Evolutionary conservation across 177 flowering plant species (phyloP).

Genomic region (Vitis hybrid): DNA sequence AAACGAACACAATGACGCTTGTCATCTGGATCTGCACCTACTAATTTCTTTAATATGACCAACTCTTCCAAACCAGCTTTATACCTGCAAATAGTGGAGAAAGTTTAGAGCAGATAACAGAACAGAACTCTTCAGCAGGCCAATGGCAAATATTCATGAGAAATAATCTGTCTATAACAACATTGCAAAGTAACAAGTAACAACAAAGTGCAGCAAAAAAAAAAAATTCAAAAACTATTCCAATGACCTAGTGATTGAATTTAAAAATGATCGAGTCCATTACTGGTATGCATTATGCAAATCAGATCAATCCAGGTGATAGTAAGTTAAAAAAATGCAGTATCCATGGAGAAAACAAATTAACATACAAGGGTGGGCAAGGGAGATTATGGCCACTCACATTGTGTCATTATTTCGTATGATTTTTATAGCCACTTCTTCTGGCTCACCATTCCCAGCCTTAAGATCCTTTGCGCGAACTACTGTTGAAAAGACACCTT

Average conservation of each 20-base stretch:
- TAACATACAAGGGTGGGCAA: not conserved
- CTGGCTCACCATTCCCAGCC: slow-evolving; percentile 72
- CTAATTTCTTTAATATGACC: slow-evolving; percentile 82
- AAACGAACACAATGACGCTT: slow-evolving; percentile 96
- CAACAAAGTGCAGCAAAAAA: too few relatives aligned
- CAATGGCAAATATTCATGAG: too few relatives aligned
- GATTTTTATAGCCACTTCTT: slow-evolving; percentile 94
- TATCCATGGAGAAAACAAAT: not conserved
- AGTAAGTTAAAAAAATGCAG: too few relatives aligned
- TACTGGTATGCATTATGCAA: too few relatives aligned
- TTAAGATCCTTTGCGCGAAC: slow-evolving; percentile 97
- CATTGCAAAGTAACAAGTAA: too few relatives aligned
- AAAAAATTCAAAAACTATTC: too few relatives aligned
- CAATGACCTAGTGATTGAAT: too few relatives aligned
- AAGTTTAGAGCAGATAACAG: too few relatives aligned
- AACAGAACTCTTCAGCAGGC: too few relatives aligned
- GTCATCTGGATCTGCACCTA: slow-evolving; percentile 87
- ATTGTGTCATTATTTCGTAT: slow-evolving; percentile 95
- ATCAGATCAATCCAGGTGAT: too few relatives aligned
- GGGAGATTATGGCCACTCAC: slow-evolving; percentile 38
- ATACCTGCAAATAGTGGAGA: slow-evolving; percentile 43
- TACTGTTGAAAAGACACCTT: slow-evolving; percentile 96
- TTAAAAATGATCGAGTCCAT: too few relatives aligned
- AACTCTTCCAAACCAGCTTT: slow-evolving; percentile 88
- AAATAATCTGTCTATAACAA: too few relatives aligned